Percentiles rank a stretch among this genome's conserved stretches.
Evolutionary conservation across 208 protist genomes (phyloP).

Genomic region (Acanthamoeba quina): DNA sequence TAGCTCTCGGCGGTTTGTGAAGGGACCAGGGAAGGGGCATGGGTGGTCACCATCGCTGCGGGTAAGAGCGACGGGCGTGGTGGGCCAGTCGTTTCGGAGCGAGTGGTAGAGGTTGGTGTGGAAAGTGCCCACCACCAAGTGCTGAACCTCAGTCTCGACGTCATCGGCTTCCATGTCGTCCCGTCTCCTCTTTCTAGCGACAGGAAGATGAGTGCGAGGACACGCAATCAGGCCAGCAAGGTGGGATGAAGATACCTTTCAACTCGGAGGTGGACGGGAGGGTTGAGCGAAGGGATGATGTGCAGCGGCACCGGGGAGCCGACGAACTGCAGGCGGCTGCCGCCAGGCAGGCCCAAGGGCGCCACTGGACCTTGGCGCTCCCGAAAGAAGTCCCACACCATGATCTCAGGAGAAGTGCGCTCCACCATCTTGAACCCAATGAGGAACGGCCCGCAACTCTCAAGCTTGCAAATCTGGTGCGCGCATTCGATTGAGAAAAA

Average conservation of each 20-base stretch:
- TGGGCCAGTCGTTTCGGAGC: slow-evolving; percentile 33
- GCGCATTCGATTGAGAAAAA: background rate
- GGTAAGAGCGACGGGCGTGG: background rate
- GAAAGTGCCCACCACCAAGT: background rate
- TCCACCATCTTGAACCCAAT: slow-evolving; percentile 18
- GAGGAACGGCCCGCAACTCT: background rate
- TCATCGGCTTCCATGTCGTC: background rate
- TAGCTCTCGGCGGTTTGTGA: background rate
- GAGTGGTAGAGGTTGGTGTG: slow-evolving; percentile 20
- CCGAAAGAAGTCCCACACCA: slow-evolving; percentile 14
- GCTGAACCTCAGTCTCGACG: background rate
- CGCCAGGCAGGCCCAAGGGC: background rate
- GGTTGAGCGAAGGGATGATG: slow-evolving; percentile 33
- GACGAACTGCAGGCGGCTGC: background rate
- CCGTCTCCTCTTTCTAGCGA: background rate
- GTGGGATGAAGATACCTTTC: background rate
- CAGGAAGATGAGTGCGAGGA: background rate
- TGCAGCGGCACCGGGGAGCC: background rate
- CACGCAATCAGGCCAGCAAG: background rate
- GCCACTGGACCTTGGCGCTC: background rate
- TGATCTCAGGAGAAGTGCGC: background rate
- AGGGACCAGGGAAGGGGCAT: background rate
- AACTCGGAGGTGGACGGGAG: slow-evolving; percentile 8
- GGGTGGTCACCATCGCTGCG: background rate
- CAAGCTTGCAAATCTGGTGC: background rate